phyloP scores from a whole-genome alignment of 352 stramenopile species.

The Phytophthora europaea region DNA sequence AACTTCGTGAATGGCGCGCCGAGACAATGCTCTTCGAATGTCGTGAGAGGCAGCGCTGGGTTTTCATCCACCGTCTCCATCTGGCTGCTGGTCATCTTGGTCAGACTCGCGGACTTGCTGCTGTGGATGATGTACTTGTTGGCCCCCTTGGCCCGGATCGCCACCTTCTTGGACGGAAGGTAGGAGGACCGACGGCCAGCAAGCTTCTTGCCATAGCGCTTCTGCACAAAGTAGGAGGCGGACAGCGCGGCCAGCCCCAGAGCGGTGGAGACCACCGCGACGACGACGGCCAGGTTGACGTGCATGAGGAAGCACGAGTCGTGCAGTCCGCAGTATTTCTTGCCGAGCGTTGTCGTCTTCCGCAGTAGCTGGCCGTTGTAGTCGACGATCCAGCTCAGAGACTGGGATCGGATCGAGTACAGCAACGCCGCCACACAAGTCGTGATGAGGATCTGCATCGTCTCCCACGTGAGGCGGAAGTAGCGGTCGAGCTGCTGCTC shows the following conservation, averaged over 20 bases:
- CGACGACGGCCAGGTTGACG: slow-evolving; percentile 13
- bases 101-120: background rate
- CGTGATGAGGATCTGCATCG: slow-evolving; percentile 16
- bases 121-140: slow-evolving; percentile 4
- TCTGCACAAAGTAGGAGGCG: slow-evolving; percentile 1
- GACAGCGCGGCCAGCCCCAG: slow-evolving; percentile 4
- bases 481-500: slow-evolving; percentile 17
- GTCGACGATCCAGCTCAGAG: slow-evolving; percentile 3
- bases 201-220: background rate
- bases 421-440: background rate
- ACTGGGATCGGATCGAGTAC: background rate
- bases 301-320: slow-evolving; percentile 27
- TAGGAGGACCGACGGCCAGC: background rate
- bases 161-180: background rate
- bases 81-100: background rate
- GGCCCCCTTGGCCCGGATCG: background rate
- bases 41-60: background rate
- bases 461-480: slow-evolving; percentile 21
- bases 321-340: slow-evolving; percentile 20
- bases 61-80: background rate
- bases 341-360: slow-evolving; percentile 14
- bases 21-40: slow-evolving; percentile 7
- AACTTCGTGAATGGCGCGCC: background rate
- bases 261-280: slow-evolving; percentile 3
- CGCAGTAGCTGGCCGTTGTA: slow-evolving; percentile 17